Base-by-base conservation (phyloP, 2,329 filamentous ascomycete species). In the Colletotrichum australisinense region DNA sequence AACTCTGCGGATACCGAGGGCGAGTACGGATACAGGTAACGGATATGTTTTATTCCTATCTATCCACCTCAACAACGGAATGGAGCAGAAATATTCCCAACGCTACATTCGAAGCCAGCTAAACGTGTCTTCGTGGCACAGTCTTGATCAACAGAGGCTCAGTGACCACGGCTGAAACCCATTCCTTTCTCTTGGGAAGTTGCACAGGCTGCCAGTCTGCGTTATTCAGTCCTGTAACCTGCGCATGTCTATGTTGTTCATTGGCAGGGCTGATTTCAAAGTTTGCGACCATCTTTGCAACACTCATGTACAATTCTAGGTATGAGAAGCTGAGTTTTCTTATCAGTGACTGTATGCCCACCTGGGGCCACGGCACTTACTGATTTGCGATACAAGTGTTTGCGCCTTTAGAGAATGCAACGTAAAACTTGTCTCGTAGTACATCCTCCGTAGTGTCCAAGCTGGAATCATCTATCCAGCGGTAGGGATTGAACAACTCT, bases 341-440 rank as follows among this genome's bases (percentile, higher is more conserved):
- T 16, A 5, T 49, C 4, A 11, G 4, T 2, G 8, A 3, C 1
- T 7, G 4, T n/a, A 35, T 1, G 7, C 12, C 5, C 42, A n/a
- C 1, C 8, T 49, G 42, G 3, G 19, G 16, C 12, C 19, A 24
- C 42, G 35, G 9, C 6, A 69, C 79, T 76, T 69, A 80, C 78
- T 80, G 79, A 1, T 74, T 65, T 11, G 78, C 77, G 22, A 80
- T 78, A 38, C 79, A 80, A 7, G 78, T 67, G 24, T 78, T 79
- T 0, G 79, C 70, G 0, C 79, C 78, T 49, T 78, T 77, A 0
- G 79, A 81, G 11, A 80, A 81, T 1, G 79, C 78, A 4, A 80
- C 74, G 9, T 79, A 81, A 49, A 77, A 80, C 2, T 67, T 74
- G 70, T 81, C 79, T 16, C 78, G 72, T 0, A 78, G 60, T 2